Evolutionary conservation across 805 yeast species (phyloP).

Genomic region (Yarrowia sp.): DNA sequence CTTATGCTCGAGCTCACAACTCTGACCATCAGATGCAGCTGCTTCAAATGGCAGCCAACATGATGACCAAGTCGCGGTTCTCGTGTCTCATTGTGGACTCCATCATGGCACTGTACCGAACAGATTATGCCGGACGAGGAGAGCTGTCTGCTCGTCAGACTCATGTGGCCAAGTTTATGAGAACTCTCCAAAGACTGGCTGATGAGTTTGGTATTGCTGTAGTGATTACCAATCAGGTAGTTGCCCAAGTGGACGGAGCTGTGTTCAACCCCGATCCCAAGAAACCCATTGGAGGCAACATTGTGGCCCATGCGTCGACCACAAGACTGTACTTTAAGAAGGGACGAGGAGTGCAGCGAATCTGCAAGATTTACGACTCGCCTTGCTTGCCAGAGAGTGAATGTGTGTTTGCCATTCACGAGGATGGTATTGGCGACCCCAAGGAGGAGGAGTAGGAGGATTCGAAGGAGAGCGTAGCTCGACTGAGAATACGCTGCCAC

Average conservation of each 20-base stretch:
- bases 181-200: slow-evolving; percentile 86
- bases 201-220: slow-evolving; percentile 98
- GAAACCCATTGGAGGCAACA: slow-evolving; percentile 97
- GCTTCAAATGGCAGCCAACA: slow-evolving; percentile 83
- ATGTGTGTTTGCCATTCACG: slow-evolving; percentile 91
- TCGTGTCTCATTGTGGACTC: slow-evolving; percentile 92
- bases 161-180: slow-evolving; percentile 90
- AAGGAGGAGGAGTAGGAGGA: slow-evolving; percentile 60
- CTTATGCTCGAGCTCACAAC: slow-evolving; percentile 95
- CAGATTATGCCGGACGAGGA: slow-evolving; percentile 94
- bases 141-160: slow-evolving; percentile 92
- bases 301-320: slow-evolving; percentile 94
- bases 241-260: slow-evolving; percentile 92
- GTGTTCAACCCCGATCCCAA: slow-evolving; percentile 93
- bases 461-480: too few relatives aligned
- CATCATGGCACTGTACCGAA: slow-evolving; percentile 92
- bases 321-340: slow-evolving; percentile 87
- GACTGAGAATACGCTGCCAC: too few relatives aligned
- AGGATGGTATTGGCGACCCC: slow-evolving; percentile 96
- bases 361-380: slow-evolving; percentile 91
- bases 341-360: slow-evolving; percentile 88
- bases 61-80: slow-evolving; percentile 95
- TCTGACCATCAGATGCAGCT: slow-evolving; percentile 93
- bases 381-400: slow-evolving; percentile 97
- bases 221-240: slow-evolving; percentile 93